phyloP scores from a whole-genome alignment of 345 rosid genomes.

The Citrus glauca region DNA sequence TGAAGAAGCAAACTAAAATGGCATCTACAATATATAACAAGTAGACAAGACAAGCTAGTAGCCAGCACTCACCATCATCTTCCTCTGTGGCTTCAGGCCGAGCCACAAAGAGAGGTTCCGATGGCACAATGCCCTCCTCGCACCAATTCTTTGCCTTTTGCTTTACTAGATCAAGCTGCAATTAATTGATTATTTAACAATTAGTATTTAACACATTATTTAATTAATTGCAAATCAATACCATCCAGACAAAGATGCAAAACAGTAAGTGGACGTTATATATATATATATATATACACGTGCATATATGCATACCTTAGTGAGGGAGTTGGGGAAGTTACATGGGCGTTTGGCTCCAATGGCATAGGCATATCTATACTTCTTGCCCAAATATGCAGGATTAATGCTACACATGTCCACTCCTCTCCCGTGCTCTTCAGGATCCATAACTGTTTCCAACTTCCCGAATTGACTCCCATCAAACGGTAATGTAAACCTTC shows the following conservation, averaged over 20 bases:
- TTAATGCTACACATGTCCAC: conserved; percentile 96
- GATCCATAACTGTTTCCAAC: conserved; percentile 72
- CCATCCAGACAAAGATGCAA: too few relatives aligned
- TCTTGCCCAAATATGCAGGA: conserved; percentile 62
- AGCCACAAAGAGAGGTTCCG: conserved; percentile 85
- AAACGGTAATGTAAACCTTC: conserved; percentile 80
- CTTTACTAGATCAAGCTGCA: conserved; percentile 62
- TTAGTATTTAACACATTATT: too few relatives aligned
- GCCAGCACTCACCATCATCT: conserved; percentile 65
- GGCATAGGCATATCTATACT: conserved; percentile 76
- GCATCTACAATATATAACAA: too few relatives aligned
- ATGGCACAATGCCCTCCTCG: conserved; percentile 71
- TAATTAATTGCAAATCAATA: too few relatives aligned
- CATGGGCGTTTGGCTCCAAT: conserved; percentile 95
- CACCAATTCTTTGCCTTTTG: conserved; percentile 81
- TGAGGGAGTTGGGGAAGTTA: conserved; percentile 85
- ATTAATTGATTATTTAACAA: background rate
- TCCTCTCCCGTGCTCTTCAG: conserved; percentile 89
- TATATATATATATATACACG: too few relatives aligned
- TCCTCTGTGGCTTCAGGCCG: conserved; percentile 76
- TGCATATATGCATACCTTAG: conserved; percentile 44
- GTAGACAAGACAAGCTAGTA: too few relatives aligned
- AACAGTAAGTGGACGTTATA: too few relatives aligned
- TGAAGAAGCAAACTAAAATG: too few relatives aligned
- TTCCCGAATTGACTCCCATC: conserved; percentile 73